A percentile compares a stretch with the other conserved stretches of the same genome.
These are phyloP conservation scores for Ilex asprella DNA, from an alignment of 257 asterid species.

Conservation along the genomic window DNA sequence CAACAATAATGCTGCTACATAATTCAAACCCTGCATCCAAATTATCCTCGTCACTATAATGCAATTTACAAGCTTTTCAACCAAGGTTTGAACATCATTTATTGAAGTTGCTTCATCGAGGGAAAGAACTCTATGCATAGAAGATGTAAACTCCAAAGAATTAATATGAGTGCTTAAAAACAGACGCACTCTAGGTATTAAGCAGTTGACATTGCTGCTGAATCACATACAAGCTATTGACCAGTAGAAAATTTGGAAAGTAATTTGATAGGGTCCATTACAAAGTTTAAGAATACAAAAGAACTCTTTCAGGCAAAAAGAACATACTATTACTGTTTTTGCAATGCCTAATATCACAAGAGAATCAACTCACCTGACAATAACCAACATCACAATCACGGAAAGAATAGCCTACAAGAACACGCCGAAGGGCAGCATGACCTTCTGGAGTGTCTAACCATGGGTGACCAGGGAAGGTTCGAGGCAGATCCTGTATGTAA, in stretches of 20 bases:
- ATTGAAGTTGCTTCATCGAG: too few species aligned
- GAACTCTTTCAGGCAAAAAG: neutral
- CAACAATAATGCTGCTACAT: constrained; percentile 85
- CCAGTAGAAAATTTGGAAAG: too few species aligned
- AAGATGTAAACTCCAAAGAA: too few species aligned
- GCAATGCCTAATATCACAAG: neutral
- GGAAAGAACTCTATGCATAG: too few species aligned
- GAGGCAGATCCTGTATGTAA: constrained; percentile 75
- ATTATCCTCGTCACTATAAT: neutral
- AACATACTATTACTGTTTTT: neutral
- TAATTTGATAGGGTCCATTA: neutral
- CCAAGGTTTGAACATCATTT: too few species aligned
- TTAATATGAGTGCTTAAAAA: too few species aligned
- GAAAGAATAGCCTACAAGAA: constrained; percentile 92
- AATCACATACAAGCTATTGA: too few species aligned
- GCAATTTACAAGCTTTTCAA: too few species aligned
- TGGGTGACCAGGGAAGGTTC: constrained; percentile 97
- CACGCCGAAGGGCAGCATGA: constrained; percentile 92
- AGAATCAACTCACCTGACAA: constrained; percentile 65
- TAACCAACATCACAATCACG: constrained; percentile 98
- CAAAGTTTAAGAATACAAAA: too few species aligned
- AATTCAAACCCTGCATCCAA: constrained; percentile 75
- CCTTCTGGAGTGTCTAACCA: constrained; percentile 95
- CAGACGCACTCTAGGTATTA: too few species aligned
- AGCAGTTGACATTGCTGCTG: too few species aligned